These are phyloP conservation scores for Aspergillus ochraceus DNA, from an alignment of 2,329 filamentous ascomycete species.

Conservation along the genomic window DNA sequence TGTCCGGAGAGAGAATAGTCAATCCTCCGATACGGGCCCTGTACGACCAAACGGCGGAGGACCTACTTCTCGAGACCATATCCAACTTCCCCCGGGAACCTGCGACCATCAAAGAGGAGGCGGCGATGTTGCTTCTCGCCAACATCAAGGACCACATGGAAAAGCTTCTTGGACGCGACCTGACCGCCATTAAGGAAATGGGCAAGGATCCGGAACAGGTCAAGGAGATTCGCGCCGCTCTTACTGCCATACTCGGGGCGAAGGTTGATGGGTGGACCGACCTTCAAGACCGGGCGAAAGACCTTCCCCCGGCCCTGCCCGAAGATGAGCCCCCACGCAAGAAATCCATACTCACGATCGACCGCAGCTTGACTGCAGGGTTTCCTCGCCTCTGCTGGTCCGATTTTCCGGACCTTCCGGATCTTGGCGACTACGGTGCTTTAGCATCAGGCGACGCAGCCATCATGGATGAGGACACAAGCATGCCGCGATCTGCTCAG, in stretches of 20 bases:
- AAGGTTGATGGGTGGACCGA: conserved; percentile 48
- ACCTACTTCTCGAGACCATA: conserved; percentile 44
- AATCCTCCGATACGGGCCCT: conserved; percentile 43
- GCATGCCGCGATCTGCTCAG: conserved; percentile 48
- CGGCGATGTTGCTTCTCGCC: conserved; percentile 47
- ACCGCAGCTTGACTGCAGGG: conserved; percentile 40
- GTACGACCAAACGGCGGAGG: conserved; percentile 46
- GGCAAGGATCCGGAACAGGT: conserved; percentile 46
- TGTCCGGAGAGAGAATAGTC: conserved; percentile 42
- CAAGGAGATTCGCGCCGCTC: conserved; percentile 45
- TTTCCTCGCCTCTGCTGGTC: conserved; percentile 45
- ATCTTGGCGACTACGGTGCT: conserved; percentile 43
- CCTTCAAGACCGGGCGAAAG: conserved; percentile 40
- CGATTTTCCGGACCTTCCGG: conserved; percentile 47
- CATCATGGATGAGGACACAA: conserved; percentile 47
- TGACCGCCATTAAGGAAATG: conserved; percentile 48
- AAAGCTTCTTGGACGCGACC: conserved; percentile 43
- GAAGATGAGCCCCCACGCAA: conserved; percentile 40
- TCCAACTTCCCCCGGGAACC: conserved; percentile 46
- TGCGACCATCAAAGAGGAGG: conserved; percentile 47
- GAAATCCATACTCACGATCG: conserved; percentile 43
- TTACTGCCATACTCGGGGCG: conserved; percentile 45
- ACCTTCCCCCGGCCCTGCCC: conserved; percentile 35
- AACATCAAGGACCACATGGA: conserved; percentile 53
- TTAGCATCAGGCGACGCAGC: conserved; percentile 38